A percentile compares a stretch with the other conserved stretches of the same genome.
Conservation (phyloP, 2,329 filamentous ascomycete genomes). For the Clarireedia paspali region DNA sequence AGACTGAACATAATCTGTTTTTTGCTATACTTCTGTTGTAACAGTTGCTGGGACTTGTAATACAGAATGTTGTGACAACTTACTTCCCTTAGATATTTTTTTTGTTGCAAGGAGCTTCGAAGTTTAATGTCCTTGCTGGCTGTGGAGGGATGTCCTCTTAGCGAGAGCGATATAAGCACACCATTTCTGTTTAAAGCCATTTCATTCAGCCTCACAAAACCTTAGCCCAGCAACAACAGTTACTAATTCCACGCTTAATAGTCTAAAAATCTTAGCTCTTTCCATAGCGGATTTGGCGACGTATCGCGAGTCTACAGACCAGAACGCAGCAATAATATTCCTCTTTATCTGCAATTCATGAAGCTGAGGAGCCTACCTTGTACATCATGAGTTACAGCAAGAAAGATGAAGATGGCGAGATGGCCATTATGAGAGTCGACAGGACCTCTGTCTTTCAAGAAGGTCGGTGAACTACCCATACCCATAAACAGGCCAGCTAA, state of each 20-base stretch:
- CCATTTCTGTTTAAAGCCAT: no score
- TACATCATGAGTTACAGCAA: conserved; percentile 89
- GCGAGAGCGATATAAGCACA: no score
- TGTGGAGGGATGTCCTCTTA: no score
- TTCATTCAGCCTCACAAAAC: no score
- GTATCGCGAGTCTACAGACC: conserved; percentile 19
- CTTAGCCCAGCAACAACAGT: not conserved
- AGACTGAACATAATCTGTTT: no score
- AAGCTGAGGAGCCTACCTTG: conserved; percentile 29
- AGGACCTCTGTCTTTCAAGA: conserved; percentile 98
- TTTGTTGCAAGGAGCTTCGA: no score
- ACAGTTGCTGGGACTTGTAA: no score
- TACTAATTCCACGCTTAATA: not conserved
- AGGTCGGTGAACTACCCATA: conserved; percentile 49
- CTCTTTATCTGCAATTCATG: conserved; percentile 26
- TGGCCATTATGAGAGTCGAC: conserved; percentile 92
- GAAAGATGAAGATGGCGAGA: conserved; percentile 96
- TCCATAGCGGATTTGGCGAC: conserved; percentile 23
- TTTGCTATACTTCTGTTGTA: no score
- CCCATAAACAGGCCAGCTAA: conserved; percentile 21
- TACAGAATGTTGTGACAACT: no score
- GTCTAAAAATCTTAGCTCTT: conserved; percentile 9
- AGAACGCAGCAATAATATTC: conserved; percentile 8
- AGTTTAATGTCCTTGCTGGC: no score
- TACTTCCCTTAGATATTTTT: no score